Base-by-base conservation (phyloP, 2,329 filamentous ascomycete species). In the Grosmannia huntii region DNA sequence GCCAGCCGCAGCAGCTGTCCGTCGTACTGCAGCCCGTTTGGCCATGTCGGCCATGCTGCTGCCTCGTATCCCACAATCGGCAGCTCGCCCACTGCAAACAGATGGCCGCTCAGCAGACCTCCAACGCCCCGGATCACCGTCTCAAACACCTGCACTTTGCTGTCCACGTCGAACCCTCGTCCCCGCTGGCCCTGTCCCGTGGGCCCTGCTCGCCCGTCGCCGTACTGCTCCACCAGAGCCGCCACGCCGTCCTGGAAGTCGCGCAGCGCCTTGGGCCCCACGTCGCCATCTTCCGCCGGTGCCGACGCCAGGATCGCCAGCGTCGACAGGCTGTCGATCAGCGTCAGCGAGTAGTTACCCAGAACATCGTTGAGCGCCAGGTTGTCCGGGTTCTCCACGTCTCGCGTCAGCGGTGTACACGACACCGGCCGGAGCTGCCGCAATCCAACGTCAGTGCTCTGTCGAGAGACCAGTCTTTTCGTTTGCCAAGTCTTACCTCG, bases 71-170 rank as follows among this genome's bases (percentile, higher is more conserved):
- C 87, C 16, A 78, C 75, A 58, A 97, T 96, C 0, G 94, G 94
- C 58, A 99, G 73, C 59, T 95, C 90, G 38, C 91, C 94, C 25
- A 90, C 78, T 14, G 94, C 92, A 69, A 99, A 99, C 49, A 96
- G 75, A 73, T 99, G 94, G 2, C 92, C 90, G 67, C 91, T 96
- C 63, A 99, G 73, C 59, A 99, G 75, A 0, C 94, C 94, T 16
- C 94, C 94, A 52, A 95, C 82, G 19, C 92, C 94, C 60, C 94
- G 82, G 65, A 99, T 99, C 41, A 96, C 92, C 0, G 92, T 97
- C 75, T 99, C 94, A 67, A 99, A 99, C 46, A 99, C 90, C 73
- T 99, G 92, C 2, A 99, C 94, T 72, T 97, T 99, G 74, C 91
- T 96, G 71, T 99, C 92, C 48, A 96, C 76, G 70, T 99, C 90